These are phyloP conservation scores for Phialophora expanda DNA, from an alignment of 2,329 filamentous ascomycete species.

Conservation along the genomic window DNA sequence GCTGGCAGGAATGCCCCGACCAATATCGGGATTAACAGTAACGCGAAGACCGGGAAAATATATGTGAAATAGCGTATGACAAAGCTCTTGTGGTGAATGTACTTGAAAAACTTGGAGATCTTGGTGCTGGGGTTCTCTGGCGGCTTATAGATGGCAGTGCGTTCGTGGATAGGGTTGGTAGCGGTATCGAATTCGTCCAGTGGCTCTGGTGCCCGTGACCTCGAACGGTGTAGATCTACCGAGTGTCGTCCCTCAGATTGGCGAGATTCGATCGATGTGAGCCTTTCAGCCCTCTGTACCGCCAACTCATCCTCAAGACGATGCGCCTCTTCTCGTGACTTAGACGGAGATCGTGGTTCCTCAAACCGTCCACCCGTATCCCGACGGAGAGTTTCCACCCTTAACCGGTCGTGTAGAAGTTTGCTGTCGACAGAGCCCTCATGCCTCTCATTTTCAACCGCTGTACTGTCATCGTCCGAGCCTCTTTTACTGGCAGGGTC, in stretches of 20 bases:
- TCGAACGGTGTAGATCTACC: conserved; percentile 57
- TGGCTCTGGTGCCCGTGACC: conserved; percentile 61
- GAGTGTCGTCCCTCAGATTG: conserved; percentile 41
- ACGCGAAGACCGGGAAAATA: conserved; percentile 66
- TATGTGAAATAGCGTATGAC: conserved; percentile 74
- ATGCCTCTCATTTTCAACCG: conserved; percentile 40
- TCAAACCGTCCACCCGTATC: conserved; percentile 40
- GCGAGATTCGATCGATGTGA: conserved; percentile 53
- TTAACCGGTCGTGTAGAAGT: conserved; percentile 52
- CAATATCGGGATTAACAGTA: conserved; percentile 71
- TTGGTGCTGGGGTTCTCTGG: conserved; percentile 66
- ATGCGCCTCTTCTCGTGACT: conserved; percentile 63
- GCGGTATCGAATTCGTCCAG: conserved; percentile 70
- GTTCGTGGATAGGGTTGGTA: conserved; percentile 72
- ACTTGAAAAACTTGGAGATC: conserved; percentile 68
- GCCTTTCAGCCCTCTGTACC: conserved; percentile 68
- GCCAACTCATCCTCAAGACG: conserved; percentile 70
- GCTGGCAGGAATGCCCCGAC: conserved; percentile 61
- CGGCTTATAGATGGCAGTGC: conserved; percentile 67
- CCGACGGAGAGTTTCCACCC: conserved; percentile 53
- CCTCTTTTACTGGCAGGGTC: conserved; percentile 36
- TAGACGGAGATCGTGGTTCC: conserved; percentile 56
- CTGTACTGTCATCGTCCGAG: conserved; percentile 40
- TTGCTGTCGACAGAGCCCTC: conserved; percentile 43
- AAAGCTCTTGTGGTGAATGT: conserved; percentile 68